A percentile compares a stretch with the other conserved stretches of the same genome.
These are phyloP conservation scores for Fraxinus cuspidata DNA, from an alignment of 257 asterid genomes.

Conservation along the genomic window DNA sequence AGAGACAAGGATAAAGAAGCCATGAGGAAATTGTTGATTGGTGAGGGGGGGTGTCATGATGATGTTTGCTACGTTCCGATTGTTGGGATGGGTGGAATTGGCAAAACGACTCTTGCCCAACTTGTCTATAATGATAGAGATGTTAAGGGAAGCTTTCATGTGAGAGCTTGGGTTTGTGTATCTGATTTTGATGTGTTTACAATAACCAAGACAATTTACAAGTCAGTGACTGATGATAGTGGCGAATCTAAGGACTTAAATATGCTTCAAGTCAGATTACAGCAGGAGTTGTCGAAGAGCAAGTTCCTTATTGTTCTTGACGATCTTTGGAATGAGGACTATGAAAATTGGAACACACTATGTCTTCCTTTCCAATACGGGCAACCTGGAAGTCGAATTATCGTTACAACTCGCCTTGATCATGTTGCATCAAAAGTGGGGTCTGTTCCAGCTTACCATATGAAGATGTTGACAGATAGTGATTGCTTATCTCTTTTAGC, in stretches of 20 bases:
- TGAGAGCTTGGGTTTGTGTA: conserved; percentile 56
- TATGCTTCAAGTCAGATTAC: conserved; percentile 45
- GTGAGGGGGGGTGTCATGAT: conserved; percentile 26
- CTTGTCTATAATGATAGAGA: conserved; percentile 42
- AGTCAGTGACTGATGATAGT: conserved; percentile 25
- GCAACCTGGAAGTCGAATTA: conserved; percentile 49
- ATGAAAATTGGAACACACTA: conserved; percentile 40
- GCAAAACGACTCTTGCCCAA: conserved; percentile 66
- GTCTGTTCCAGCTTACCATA: conserved; percentile 49
- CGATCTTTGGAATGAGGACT: conserved; percentile 57
- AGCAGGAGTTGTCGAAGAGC: conserved; percentile 41
- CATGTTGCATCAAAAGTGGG: conserved; percentile 46
- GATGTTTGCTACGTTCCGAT: conserved; percentile 55
- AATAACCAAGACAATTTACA: conserved; percentile 45
- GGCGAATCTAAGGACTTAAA: conserved; percentile 40
- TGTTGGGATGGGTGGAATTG: conserved; percentile 73
- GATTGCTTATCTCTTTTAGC: conserved; percentile 53
- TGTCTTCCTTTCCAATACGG: conserved; percentile 44
- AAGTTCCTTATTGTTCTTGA: conserved; percentile 59
- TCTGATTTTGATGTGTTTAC: conserved; percentile 46
- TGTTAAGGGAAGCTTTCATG: conserved; percentile 36
- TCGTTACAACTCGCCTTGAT: conserved; percentile 56
- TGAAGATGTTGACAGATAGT: conserved; percentile 45
- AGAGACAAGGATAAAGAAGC: conserved; percentile 55
- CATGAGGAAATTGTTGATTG: conserved; percentile 42